Conservation (phyloP, 305 asterid genomes). For the Plantago coronopus region DNA sequence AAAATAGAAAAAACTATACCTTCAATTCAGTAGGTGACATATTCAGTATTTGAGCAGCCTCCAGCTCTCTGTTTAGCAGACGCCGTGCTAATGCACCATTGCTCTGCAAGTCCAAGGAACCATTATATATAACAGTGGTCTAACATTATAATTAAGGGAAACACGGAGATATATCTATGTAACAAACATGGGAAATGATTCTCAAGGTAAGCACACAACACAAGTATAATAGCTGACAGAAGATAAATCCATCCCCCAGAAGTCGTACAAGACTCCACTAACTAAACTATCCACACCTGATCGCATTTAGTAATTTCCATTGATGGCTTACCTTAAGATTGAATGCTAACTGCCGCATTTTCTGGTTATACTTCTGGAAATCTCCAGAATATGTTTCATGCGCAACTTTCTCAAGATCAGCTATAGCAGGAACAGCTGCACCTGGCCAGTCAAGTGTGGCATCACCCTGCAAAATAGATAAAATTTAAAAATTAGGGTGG, state of each 20-base stretch:
- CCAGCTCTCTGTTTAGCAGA: slow-evolving; percentile 74
- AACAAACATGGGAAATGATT: not conserved
- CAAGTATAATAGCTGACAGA: too few relatives aligned
- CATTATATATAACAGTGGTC: not conserved
- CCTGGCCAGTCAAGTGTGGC: slow-evolving; percentile 63
- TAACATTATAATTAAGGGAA: too few relatives aligned
- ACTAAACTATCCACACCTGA: not conserved
- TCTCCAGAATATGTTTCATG: slow-evolving; percentile 55
- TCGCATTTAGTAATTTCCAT: slow-evolving; percentile 14
- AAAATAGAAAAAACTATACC: slow-evolving; percentile 37
- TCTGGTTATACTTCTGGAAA: slow-evolving; percentile 78
- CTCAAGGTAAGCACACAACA: too few relatives aligned
- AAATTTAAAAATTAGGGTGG: slow-evolving; percentile 4
- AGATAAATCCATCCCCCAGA: not conserved
- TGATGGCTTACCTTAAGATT: slow-evolving; percentile 58
- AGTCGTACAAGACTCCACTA: slow-evolving; percentile 5
- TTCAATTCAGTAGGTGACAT: slow-evolving; percentile 76
- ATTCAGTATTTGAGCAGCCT: slow-evolving; percentile 59
- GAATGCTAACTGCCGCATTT: slow-evolving; percentile 69
- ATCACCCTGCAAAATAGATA: slow-evolving; percentile 38
- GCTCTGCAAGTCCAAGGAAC: slow-evolving; percentile 41
- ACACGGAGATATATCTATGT: slow-evolving; percentile 1
- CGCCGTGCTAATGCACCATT: slow-evolving; percentile 55
- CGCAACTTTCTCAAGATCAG: slow-evolving; percentile 69
- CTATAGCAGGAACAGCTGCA: slow-evolving; percentile 58